Percentiles rank a stretch among this genome's conserved stretches.
These are phyloP conservation scores for Wickerhamiella vanderwaltii DNA, from an alignment of 805 yeast species.

Conservation along the genomic window DNA sequence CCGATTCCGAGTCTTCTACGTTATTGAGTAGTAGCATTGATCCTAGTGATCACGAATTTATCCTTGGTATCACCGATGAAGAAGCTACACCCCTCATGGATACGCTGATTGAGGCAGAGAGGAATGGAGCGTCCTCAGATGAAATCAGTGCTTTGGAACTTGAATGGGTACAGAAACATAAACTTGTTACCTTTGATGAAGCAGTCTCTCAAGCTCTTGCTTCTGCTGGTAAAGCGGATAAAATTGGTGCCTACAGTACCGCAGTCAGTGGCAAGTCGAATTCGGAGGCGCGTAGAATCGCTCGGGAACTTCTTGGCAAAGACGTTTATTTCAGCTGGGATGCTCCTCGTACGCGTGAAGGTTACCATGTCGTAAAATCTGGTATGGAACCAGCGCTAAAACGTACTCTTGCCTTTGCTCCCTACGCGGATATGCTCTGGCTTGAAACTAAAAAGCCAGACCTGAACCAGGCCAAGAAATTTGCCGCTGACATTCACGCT, in stretches of 20 bases:
- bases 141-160: constrained; percentile 33
- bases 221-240: constrained; percentile 24
- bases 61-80: constrained; percentile 38
- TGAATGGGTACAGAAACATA: constrained; percentile 36
- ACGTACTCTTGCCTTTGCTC: constrained; percentile 43
- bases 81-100: constrained; percentile 36
- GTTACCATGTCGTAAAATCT: constrained; percentile 38
- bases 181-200: constrained; percentile 38
- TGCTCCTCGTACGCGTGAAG: constrained; percentile 46
- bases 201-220: constrained; percentile 32
- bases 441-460: constrained; percentile 51
- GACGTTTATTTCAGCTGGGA: constrained; percentile 45
- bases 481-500: constrained; percentile 37
- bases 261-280: constrained; percentile 25
- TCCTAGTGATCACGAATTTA: constrained; percentile 44
- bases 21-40: constrained; percentile 42
- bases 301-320: constrained; percentile 24
- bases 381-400: constrained; percentile 44
- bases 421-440: constrained; percentile 50
- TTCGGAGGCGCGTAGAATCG: constrained; percentile 23
- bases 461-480: constrained; percentile 36
- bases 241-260: constrained; percentile 24
- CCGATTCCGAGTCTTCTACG: constrained; percentile 46
- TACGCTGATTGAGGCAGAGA: constrained; percentile 34
- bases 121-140: constrained; percentile 28